A percentile compares a stretch with the other conserved stretches of the same genome.
These are phyloP conservation scores for Aspergillus wentii DNA, from an alignment of 495 filamentous ascomycete species.

Conservation along the genomic window DNA sequence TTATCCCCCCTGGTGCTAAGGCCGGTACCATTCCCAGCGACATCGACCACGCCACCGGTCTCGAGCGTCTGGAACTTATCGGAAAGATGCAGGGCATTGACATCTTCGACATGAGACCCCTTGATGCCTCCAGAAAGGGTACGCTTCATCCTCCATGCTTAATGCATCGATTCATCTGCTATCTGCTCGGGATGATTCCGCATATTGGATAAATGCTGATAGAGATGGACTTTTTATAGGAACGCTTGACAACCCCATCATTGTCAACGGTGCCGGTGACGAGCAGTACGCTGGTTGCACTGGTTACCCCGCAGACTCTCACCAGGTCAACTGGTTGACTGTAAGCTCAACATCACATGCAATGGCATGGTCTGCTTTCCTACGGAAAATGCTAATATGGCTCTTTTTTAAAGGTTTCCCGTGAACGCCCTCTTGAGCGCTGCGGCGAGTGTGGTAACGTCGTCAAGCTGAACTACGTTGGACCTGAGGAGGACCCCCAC, in stretches of 20 bases:
- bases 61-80: slow-evolving; percentile 96
- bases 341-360: slow-evolving; percentile 46
- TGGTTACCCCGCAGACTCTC: slow-evolving; percentile 86
- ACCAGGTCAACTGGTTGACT: slow-evolving; percentile 82
- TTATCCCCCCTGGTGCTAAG: slow-evolving; percentile 73
- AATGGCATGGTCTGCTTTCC: background rate
- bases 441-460: slow-evolving; percentile 94
- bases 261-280: slow-evolving; percentile 83
- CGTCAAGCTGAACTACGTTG: slow-evolving; percentile 95
- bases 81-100: slow-evolving; percentile 99
- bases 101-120: slow-evolving; percentile 95
- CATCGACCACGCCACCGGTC: slow-evolving; percentile 88
- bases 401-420: slow-evolving; percentile 61
- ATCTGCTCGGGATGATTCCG: background rate
- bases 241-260: slow-evolving; percentile 84
- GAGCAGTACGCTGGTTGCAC: slow-evolving; percentile 98
- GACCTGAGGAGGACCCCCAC: slow-evolving; percentile 66
- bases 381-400: slow-evolving; percentile 3
- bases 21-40: slow-evolving; percentile 87
- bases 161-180: background rate
- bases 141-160: too few species aligned
- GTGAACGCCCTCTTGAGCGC: slow-evolving; percentile 84
- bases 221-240: slow-evolving; percentile 42
- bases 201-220: slow-evolving; percentile 8
- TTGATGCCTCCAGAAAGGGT: slow-evolving; percentile 87